Evolutionary conservation across 192 early-diverging fungal species (phyloP), one percentile per base, ranked within the genome.

Genomic region (Entomortierella parvispora): DNA sequence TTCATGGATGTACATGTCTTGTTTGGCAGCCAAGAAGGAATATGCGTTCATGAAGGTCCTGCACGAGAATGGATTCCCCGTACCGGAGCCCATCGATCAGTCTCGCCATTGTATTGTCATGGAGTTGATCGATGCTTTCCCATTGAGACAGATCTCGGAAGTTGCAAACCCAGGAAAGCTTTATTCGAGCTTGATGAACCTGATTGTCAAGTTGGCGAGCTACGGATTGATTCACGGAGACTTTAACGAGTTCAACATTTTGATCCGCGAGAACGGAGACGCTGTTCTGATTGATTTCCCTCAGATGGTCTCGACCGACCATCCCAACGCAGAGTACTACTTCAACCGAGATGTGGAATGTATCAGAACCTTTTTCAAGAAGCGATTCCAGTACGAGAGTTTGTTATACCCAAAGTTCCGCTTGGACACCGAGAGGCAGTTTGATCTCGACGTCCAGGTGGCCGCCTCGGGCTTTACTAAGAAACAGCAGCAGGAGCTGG

Each of bases 201-300:
- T 99, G 80, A 97, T 99, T 62, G 94, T 99, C 51, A 90, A 94
- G 26, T 86, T 99, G 63, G 97, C 98, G 34, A 88, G 92, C 54
- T 88, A 95, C 66, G 98, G 98, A 33, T 84, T 99, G 40, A 98
- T 99, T 66, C 98, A 99, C 74, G 95, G 96, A 58, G 98, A 99
- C 81, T 99, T 99, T 69, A 99, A 99, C 87, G 98, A 99, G 68
- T 99, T 99, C 83, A 99, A 99, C 82, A 89, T 99, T 45, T 84
- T 99, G 71, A 85, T 99, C 55, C 87, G 86, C 45, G 91, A 91
- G 37, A 82, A 88, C 66, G 94, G 93, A 20, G 80, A 88, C 2
- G 97, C 98, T 17, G 81, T 98, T 9, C 82, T 99, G 46, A 99
- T 99, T 59, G 98, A 99, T 86, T 99, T 99, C 67, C 98, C 98